Base-by-base conservation (phyloP, 148 eudicot species). In the Gaultheria prostrata region DNA sequence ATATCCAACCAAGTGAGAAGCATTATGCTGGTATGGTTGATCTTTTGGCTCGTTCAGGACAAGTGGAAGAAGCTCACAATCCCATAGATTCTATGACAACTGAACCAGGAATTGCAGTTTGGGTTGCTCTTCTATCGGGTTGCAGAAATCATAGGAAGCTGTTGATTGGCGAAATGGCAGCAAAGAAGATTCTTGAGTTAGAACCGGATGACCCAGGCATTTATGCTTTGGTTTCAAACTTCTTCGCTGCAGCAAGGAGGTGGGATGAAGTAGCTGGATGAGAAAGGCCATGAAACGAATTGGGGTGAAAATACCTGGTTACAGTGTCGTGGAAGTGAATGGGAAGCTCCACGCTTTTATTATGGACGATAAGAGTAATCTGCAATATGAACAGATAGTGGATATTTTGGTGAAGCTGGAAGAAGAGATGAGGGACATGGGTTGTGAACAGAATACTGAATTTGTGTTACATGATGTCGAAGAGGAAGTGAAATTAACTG, bases 11-110 rank as follows among this genome's bases (percentile, higher is more conserved):
- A 28, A 83, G 76, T 85, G 94, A 89, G 69, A 92, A 92, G 84
- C 98, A 94, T 87, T 94, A 91, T 84, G 90, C 88, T 83, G 87
- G 91, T 77, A 82, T 91, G 87, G 90, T 92, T 78, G 98, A 94
- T 89, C 90, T 94, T 79, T 86, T 94, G 86, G 90, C 95, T 79
- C 98, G 95, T 78, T 89, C 90, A 35, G 94, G 98, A 71, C 78
- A 76, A 76, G 89, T 87, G 3, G 89, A 91, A 83, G 93, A 92
- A 87, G 95, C 98, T 76, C 83, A 70, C 43, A 78, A 80, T 71
- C 21, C 92, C 51, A 87, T 91, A 57, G 71, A 82, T 48, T 86
- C 90, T 70, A 92, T 91, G 89, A 78, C 33, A 73, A 20, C 15
- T 81, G 87, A 85, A 75, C 90, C 92, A 6, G 94, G 89, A 80